Evolutionary conservation across 73 alveolate species (phyloP).

Genomic region (Stentor roeselii): DNA sequence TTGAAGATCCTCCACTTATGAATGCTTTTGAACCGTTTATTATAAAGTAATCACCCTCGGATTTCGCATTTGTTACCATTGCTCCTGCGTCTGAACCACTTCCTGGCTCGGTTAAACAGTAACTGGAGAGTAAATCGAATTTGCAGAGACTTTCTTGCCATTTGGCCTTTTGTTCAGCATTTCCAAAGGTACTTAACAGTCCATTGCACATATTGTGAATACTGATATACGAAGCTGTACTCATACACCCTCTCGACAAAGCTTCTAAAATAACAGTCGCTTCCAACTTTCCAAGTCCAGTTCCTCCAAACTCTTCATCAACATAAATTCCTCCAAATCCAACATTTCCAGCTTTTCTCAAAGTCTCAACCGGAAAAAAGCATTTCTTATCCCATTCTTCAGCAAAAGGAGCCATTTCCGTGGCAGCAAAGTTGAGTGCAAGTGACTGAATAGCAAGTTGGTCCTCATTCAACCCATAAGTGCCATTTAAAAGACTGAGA

Average conservation of each 20-base stretch:
- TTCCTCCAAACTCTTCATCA: conserved; percentile 72
- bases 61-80: conserved; percentile 68
- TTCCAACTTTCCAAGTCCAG: conserved; percentile 74
- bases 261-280: conserved; percentile 81
- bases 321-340: conserved; percentile 80
- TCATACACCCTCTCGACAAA: conserved; percentile 69
- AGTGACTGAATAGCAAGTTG: conserved; percentile 55
- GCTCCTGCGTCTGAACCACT: conserved; percentile 82
- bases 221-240: conserved; percentile 65
- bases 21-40: conserved; percentile 85
- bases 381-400: conserved; percentile 79
- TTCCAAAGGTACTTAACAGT: conserved; percentile 70
- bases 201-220: conserved; percentile 71
- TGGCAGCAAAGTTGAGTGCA: conserved; percentile 71
- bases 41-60: conserved; percentile 66
- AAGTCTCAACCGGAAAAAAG: conserved; percentile 70
- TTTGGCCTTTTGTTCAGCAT: conserved; percentile 46
- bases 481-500: conserved; percentile 4
- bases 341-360: conserved; percentile 65
- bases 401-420: conserved; percentile 64
- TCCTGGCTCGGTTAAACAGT: conserved; percentile 85
- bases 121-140: conserved; percentile 68
- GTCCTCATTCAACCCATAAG: conserved; percentile 37
- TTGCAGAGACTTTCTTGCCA: conserved; percentile 59
- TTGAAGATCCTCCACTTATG: conserved; percentile 75